Conservation (phyloP, 192 early-diverging fungal species). For the Mortierella hygrophila region DNA sequence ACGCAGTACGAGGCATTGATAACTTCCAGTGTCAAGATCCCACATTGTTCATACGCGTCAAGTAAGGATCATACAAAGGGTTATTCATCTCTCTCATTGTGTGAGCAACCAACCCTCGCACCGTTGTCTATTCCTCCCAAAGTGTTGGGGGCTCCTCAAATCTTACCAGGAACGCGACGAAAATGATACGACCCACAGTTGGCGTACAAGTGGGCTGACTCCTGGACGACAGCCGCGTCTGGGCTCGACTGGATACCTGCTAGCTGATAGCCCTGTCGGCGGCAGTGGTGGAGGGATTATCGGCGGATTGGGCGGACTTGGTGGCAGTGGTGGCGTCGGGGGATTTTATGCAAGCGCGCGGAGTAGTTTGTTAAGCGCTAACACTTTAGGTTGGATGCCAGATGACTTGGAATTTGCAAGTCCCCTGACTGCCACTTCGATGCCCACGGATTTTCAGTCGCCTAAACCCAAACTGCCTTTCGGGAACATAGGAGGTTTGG, state of each 20-base stretch:
- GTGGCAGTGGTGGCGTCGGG: not conserved
- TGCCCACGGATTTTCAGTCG: not conserved
- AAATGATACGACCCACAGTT: not conserved
- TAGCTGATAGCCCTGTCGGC: not conserved
- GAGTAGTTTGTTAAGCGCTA: not conserved
- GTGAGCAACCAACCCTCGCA: too few species aligned
- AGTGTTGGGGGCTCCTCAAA: too few species aligned
- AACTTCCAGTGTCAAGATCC: conserved; percentile 58
- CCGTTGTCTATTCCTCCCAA: too few species aligned
- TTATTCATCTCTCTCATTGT: not conserved
- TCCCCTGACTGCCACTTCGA: not conserved
- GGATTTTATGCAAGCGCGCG: not conserved
- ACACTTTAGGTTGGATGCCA: not conserved
- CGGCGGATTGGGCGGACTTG: not conserved
- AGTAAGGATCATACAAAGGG: not conserved
- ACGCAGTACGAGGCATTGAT: conserved; percentile 61
- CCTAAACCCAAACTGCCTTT: not conserved
- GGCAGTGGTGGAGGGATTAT: not conserved
- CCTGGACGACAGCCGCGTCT: not conserved
- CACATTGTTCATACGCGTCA: conserved; percentile 63
- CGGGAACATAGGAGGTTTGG: not conserved
- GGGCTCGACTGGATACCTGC: not conserved
- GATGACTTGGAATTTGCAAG: not conserved
- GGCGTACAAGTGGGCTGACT: not conserved
- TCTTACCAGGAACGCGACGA: not conserved